Evolutionary conservation across 108 stramenopile genomes (phyloP), one percentile per base, ranked within the genome.

Genomic region (Stephanodiscus triporus): DNA sequence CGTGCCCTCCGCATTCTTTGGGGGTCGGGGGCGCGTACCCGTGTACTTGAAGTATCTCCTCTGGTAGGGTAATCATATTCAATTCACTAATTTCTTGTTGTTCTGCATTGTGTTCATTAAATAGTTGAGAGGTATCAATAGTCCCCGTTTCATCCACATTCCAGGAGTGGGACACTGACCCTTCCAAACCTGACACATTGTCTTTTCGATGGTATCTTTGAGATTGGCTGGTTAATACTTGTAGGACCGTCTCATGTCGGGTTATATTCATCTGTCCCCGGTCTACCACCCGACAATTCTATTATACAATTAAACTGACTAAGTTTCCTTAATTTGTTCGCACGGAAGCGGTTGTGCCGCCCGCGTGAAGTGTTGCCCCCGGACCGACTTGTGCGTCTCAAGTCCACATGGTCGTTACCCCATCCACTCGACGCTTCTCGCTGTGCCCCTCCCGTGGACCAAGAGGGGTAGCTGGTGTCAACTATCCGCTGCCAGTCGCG

Each of bases 401-500:
- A 54, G 20, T 54, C 23, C 9, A 2, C 16, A 19, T 2, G 24
- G 23, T 27, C 23, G 20, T 26, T 3, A 26, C 53, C 23, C 53
- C 26, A 13, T 54, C 58, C 30, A 59, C 30, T 59, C 17, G 30
- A 59, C 32, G 58, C 30, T 16, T n/a, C 6, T 34, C n/a, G 58
- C 58, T 59, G 58, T 59, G 58, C n/a, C 30, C 58, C 58, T 22
- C 11, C 32, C 58, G 8, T 59, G 30, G 53, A 27, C 20, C 4
- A 22, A 23, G 26, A 13, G 13, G 53, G 53, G 26, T 54, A 54
- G 53, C 53, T 27, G 53, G 23, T 54, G 53, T 13, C 20, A 23
- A 54, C 24, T 54, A 54, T 54, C 53, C 53, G 26, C 58, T 37
- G 6, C 58, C 58, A 11, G 58, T 22, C 58, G 58, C 34, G 32